Conservation (phyloP, 2,329 filamentous ascomycete species). For the Colletotrichum liaoningense region DNA sequence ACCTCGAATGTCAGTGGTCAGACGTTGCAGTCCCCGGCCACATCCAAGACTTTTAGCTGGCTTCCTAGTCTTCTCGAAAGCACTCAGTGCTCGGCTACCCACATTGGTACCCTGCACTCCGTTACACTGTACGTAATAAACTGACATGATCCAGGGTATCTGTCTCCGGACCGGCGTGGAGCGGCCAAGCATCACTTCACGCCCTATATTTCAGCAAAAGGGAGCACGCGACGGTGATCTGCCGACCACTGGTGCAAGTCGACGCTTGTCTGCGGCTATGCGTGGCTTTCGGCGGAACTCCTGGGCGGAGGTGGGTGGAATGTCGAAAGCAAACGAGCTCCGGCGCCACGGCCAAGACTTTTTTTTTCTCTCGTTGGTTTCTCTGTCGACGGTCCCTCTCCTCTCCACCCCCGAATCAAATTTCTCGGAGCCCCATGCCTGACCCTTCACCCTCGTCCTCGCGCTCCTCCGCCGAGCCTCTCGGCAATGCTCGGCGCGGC, state of each 20-base stretch:
- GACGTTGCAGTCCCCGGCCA: neutral
- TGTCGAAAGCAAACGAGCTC: neutral
- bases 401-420: constrained; percentile 4
- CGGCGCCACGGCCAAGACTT: constrained; percentile 21
- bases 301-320: constrained; percentile 14
- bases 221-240: neutral
- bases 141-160: neutral
- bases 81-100: constrained; percentile 13
- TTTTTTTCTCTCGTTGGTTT: neutral
- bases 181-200: neutral
- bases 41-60: neutral
- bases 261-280: constrained; percentile 17
- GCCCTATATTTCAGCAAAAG: neutral
- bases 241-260: neutral
- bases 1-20: constrained; percentile 12
- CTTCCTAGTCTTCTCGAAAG: neutral
- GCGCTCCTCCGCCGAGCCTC: constrained; percentile 30
- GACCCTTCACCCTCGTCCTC: constrained; percentile 17
- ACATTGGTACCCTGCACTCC: constrained; percentile 15
- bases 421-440: constrained; percentile 26
- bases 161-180: neutral
- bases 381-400: neutral
- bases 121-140: constrained; percentile 21
- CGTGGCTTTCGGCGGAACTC: constrained; percentile 9
- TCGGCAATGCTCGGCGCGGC: constrained; percentile 35